These are phyloP conservation scores for Xylaria acuta DNA, from an alignment of 495 filamentous ascomycete species.

Conservation along the genomic window DNA sequence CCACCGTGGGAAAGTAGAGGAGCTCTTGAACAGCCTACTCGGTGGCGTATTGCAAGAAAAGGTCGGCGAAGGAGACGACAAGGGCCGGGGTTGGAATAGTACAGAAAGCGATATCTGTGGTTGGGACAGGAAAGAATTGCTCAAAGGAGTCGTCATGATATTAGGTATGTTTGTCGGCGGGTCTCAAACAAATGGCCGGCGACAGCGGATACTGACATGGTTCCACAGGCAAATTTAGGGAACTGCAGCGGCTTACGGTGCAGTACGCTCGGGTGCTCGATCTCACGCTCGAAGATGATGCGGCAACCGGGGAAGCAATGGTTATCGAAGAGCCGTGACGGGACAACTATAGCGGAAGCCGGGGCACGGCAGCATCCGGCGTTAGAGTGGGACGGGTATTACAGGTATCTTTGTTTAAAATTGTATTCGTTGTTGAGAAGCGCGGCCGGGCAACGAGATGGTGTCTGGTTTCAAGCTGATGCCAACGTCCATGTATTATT, in stretches of 20 bases:
- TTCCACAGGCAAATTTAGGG: conserved; percentile 84
- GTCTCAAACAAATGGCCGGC: background rate
- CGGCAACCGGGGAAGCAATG: conserved; percentile 37
- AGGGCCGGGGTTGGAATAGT: conserved; percentile 60
- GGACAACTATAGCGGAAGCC: background rate
- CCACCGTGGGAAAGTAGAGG: conserved; percentile 84
- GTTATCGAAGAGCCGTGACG: conserved; percentile 34
- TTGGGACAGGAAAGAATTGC: conserved; percentile 81
- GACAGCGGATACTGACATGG: conserved; percentile 40
- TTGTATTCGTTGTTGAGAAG: background rate
- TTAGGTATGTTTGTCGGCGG: conserved; percentile 69
- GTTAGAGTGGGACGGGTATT: background rate
- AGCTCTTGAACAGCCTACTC: conserved; percentile 79
- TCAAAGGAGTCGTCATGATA: conserved; percentile 89
- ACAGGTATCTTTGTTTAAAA: background rate
- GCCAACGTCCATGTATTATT: conserved; percentile 15
- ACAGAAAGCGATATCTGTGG: conserved; percentile 78
- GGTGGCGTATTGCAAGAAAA: conserved; percentile 70
- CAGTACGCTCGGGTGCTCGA: conserved; percentile 81
- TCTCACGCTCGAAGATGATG: conserved; percentile 63
- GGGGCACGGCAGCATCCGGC: background rate
- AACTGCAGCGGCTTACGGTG: conserved; percentile 89
- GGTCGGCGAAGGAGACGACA: conserved; percentile 53
- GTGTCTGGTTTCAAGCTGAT: background rate
- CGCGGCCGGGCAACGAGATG: background rate